Percentiles rank a stretch among this genome's conserved stretches.
Conservation (phyloP, 768 basidiomycete species). For the Wakefieldia striispora region DNA sequence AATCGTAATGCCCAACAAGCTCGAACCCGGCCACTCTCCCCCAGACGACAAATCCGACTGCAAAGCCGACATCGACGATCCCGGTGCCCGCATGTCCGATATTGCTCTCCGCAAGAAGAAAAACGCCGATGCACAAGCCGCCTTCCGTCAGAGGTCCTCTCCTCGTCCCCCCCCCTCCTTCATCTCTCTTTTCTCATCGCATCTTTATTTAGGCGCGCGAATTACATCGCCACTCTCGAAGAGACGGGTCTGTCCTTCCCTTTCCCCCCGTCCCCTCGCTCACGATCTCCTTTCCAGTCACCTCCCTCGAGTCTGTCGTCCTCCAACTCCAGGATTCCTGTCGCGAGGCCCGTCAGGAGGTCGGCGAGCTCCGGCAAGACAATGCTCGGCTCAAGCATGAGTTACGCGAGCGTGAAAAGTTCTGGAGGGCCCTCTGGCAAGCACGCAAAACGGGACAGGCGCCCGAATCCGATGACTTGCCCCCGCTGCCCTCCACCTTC, state of each 20-base stretch:
- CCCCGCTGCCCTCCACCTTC: constrained; percentile 47
- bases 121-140: constrained; percentile 87
- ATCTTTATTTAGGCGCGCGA: constrained; percentile 51
- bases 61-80: constrained; percentile 37
- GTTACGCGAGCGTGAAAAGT: constrained; percentile 68
- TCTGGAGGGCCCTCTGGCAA: constrained; percentile 69
- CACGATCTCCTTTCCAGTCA: constrained; percentile 47
- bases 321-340: constrained; percentile 80
- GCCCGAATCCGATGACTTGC: constrained; percentile 51
- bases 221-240: constrained; percentile 85
- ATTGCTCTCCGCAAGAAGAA: constrained; percentile 80
- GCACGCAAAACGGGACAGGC: constrained; percentile 56
- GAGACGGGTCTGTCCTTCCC: constrained; percentile 55
- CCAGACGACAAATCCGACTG: constrained; percentile 37
- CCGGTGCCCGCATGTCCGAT: constrained; percentile 51
- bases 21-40: constrained; percentile 25
- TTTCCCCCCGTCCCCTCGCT: constrained; percentile 4
- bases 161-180: background rate
- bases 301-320: constrained; percentile 81
- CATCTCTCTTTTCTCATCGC: constrained; percentile 20
- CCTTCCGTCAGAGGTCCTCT: constrained; percentile 62
- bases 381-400: constrained; percentile 63
- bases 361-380: constrained; percentile 61
- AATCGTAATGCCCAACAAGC: constrained; percentile 28
- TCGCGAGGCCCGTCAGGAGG: constrained; percentile 62